Evolutionary conservation across 345 rosid species (phyloP).

Genomic region (Moricandia moricandioides): DNA sequence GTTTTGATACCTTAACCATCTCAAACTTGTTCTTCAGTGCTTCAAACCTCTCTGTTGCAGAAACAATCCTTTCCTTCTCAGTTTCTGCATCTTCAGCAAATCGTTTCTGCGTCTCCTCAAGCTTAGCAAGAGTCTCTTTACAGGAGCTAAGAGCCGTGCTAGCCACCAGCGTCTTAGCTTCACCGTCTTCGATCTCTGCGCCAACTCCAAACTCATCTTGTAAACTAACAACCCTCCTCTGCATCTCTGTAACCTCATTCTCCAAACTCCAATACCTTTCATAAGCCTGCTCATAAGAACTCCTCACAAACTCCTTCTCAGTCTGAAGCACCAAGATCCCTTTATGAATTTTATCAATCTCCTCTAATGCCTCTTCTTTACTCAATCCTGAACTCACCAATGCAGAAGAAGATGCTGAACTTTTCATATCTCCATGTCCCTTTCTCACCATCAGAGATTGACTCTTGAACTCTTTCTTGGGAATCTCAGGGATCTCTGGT

Average conservation of each 20-base stretch:
- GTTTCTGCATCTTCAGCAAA: slow-evolving; percentile 47
- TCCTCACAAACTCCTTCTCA: slow-evolving; percentile 72
- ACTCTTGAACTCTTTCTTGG: slow-evolving; percentile 48
- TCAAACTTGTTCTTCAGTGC: slow-evolving; percentile 43
- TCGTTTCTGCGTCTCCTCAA: slow-evolving; percentile 57
- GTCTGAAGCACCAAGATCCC: slow-evolving; percentile 66
- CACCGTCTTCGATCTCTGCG: slow-evolving; percentile 58
- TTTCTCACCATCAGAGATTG: slow-evolving; percentile 38
- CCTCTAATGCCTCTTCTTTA: slow-evolving; percentile 52
- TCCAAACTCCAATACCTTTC: slow-evolving; percentile 57
- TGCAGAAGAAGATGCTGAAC: neutral
- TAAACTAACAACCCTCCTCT: slow-evolving; percentile 48
- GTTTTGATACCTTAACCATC: slow-evolving; percentile 22
- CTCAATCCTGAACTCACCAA: slow-evolving; percentile 49
- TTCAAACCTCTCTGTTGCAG: slow-evolving; percentile 43
- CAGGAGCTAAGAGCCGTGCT: slow-evolving; percentile 71
- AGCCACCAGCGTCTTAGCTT: slow-evolving; percentile 75
- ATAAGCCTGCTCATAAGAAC: slow-evolving; percentile 47
- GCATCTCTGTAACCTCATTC: slow-evolving; percentile 51
- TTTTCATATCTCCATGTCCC: slow-evolving; percentile 33
- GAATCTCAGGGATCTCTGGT: slow-evolving; percentile 50
- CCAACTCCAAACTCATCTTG: slow-evolving; percentile 74
- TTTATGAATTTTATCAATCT: slow-evolving; percentile 67
- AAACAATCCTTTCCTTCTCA: slow-evolving; percentile 49
- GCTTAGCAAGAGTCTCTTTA: slow-evolving; percentile 53